These are phyloP conservation scores for Macrocystidia cucumis DNA, from an alignment of 1,284 basidiomycete species.

Conservation along the genomic window DNA sequence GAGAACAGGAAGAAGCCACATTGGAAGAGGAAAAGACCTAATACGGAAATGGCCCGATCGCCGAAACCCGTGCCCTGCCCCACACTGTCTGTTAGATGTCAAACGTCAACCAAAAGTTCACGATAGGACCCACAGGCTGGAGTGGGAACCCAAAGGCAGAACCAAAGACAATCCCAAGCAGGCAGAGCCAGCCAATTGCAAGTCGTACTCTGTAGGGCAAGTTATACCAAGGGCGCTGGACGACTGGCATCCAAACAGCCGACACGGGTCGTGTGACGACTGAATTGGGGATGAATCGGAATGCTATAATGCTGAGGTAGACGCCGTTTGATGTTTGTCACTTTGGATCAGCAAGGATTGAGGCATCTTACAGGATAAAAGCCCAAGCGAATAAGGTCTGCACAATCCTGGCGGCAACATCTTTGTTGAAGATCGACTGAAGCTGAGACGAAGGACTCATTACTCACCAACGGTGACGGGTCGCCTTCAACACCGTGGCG, in stretches of 20 bases:
- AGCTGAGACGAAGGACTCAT: no score
- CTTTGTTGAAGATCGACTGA: slow-evolving; percentile 4
- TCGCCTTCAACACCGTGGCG: slow-evolving; percentile 55
- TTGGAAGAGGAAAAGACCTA: slow-evolving; percentile 75
- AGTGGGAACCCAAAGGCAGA: slow-evolving; percentile 77
- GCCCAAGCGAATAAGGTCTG: slow-evolving; percentile 78
- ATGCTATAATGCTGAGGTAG: slow-evolving; percentile 58
- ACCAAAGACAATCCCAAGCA: slow-evolving; percentile 71
- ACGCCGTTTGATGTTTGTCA: neutral
- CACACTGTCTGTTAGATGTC: slow-evolving; percentile 5
- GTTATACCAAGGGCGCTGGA: slow-evolving; percentile 63
- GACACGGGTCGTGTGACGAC: slow-evolving; percentile 58
- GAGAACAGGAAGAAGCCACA: slow-evolving; percentile 62
- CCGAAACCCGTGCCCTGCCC: slow-evolving; percentile 58
- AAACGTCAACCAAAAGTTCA: neutral
- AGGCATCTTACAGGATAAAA: slow-evolving; percentile 49
- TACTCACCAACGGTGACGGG: slow-evolving; percentile 64
- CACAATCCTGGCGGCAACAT: slow-evolving; percentile 46
- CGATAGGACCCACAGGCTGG: slow-evolving; percentile 33
- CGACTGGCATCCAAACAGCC: slow-evolving; percentile 55
- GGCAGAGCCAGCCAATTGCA: slow-evolving; percentile 63
- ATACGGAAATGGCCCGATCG: slow-evolving; percentile 75
- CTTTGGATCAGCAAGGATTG: neutral
- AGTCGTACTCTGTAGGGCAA: slow-evolving; percentile 54
- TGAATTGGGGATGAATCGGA: slow-evolving; percentile 70